Conservation (phyloP, 1,284 basidiomycete genomes). For the Puccinia novopanici region DNA sequence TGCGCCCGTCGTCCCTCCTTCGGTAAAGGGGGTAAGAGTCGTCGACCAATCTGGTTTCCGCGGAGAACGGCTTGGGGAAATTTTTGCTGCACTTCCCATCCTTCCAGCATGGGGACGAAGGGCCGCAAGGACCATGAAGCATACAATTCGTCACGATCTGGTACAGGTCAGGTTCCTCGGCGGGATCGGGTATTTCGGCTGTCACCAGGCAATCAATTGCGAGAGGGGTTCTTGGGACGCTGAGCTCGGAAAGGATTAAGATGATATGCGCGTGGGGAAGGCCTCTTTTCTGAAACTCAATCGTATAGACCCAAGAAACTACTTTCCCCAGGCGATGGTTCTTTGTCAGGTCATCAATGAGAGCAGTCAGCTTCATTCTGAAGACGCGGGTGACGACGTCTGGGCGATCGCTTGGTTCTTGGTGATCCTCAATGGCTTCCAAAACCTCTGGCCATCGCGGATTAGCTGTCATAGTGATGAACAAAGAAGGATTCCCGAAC, state of each 20-base stretch:
- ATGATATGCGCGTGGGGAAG: too few relatives aligned
- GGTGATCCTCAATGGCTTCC: too few relatives aligned
- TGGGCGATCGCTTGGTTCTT: too few relatives aligned
- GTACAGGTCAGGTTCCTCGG: constrained; percentile 60
- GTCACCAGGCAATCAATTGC: constrained; percentile 61
- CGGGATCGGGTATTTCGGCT: constrained; percentile 62
- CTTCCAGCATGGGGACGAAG: constrained; percentile 60
- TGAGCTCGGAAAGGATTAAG: neutral
- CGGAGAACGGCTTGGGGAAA: constrained; percentile 60
- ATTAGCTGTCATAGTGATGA: too few relatives aligned
- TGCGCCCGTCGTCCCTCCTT: neutral
- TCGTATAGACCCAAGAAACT: constrained; percentile 61
- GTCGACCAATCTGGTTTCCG: constrained; percentile 59
- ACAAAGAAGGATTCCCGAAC: too few relatives aligned
- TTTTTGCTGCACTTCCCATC: constrained; percentile 62
- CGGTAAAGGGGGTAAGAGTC: constrained; percentile 58
- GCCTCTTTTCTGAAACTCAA: constrained; percentile 65
- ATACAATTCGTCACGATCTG: constrained; percentile 59
- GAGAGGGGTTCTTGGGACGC: constrained; percentile 53
- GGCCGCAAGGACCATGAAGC: constrained; percentile 64
- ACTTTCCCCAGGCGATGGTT: constrained; percentile 58
- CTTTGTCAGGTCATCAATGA: constrained; percentile 53
- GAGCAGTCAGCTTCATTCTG: constrained; percentile 60
- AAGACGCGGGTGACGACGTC: constrained; percentile 64
- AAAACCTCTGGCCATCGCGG: too few relatives aligned